Conservation (phyloP, 2,329 filamentous ascomycete species). For the Basipetospora chlamydospora region DNA sequence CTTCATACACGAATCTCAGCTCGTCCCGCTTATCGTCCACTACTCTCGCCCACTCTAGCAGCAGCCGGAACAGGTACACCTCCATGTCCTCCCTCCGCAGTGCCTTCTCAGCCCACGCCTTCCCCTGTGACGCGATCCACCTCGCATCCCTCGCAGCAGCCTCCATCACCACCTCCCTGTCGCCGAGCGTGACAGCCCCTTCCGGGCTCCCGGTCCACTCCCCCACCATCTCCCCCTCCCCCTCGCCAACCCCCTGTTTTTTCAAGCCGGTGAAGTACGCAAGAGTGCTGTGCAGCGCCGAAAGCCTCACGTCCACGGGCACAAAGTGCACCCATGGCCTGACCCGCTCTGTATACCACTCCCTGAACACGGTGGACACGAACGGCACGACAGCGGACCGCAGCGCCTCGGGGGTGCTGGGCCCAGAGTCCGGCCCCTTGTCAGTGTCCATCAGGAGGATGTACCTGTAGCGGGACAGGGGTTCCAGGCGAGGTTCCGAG, state of each 20-base stretch:
- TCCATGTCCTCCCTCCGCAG: conserved; percentile 63
- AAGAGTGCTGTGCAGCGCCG: conserved; percentile 58
- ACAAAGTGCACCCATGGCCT: conserved; percentile 70
- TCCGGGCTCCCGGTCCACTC: conserved; percentile 18
- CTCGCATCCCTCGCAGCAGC: conserved; percentile 32
- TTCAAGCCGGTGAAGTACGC: conserved; percentile 57
- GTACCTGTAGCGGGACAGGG: conserved; percentile 54
- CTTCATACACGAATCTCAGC: conserved; percentile 20
- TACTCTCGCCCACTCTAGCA: conserved; percentile 64
- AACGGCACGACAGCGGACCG: conserved; percentile 55
- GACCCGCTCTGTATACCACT: conserved; percentile 67
- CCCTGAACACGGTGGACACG: conserved; percentile 55
- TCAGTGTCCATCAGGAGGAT: conserved; percentile 61
- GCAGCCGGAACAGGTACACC: conserved; percentile 62
- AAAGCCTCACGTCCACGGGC: conserved; percentile 58
- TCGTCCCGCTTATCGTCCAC: conserved; percentile 45
- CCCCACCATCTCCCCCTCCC: conserved; percentile 30
- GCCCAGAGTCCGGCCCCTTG: conserved; percentile 50
- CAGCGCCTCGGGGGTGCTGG: conserved; percentile 39
- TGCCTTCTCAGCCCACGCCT: conserved; percentile 48
- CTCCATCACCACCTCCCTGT: conserved; percentile 4
- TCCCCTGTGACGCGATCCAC: conserved; percentile 52
- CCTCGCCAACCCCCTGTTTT: conserved; percentile 24
- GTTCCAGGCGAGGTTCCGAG: conserved; percentile 22
- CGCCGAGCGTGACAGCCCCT: conserved; percentile 1